A percentile compares a stretch with the other conserved stretches of the same genome.
These are phyloP conservation scores for Narthecium ossifragum DNA, from an alignment of 106 monocot species.

Conservation along the genomic window DNA sequence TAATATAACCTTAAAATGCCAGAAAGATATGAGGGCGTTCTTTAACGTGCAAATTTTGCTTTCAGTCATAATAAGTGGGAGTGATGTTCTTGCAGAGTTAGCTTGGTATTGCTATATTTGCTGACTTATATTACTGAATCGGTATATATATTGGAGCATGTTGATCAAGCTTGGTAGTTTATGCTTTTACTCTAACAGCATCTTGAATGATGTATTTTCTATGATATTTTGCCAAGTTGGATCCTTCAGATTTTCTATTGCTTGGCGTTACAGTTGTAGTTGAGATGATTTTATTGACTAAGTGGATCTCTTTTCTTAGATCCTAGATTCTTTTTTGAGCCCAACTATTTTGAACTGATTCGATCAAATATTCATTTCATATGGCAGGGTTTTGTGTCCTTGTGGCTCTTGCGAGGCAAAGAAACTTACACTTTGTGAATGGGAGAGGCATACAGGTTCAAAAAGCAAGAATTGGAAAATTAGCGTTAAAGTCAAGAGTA, in stretches of 20 bases:
- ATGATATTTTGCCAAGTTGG: not conserved
- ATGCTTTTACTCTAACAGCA: too few relatives aligned
- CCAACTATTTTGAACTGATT: not conserved
- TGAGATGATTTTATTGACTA: not conserved
- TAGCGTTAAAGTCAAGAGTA: conserved; percentile 73
- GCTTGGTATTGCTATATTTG: too few relatives aligned
- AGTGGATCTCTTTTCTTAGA: not conserved
- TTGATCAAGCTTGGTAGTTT: too few relatives aligned
- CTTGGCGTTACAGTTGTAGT: too few relatives aligned
- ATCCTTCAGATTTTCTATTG: not conserved
- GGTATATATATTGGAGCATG: too few relatives aligned
- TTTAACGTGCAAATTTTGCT: too few relatives aligned
- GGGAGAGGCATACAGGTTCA: conserved; percentile 93
- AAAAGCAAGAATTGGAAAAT: conserved; percentile 87
- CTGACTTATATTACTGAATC: too few relatives aligned
- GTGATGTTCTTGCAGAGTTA: too few relatives aligned
- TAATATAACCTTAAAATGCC: too few relatives aligned
- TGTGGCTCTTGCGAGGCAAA: conserved; percentile 70
- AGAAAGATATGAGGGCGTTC: too few relatives aligned
- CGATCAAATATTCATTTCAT: not conserved
- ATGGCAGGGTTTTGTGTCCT: conserved; percentile 59
- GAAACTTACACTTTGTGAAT: conserved; percentile 54
- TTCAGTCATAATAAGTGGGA: too few relatives aligned
- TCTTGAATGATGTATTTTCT: not conserved
- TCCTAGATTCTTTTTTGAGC: not conserved